phyloP scores from a whole-genome alignment of 768 basidiomycete genomes.

The Tylopilus subfusipes region DNA sequence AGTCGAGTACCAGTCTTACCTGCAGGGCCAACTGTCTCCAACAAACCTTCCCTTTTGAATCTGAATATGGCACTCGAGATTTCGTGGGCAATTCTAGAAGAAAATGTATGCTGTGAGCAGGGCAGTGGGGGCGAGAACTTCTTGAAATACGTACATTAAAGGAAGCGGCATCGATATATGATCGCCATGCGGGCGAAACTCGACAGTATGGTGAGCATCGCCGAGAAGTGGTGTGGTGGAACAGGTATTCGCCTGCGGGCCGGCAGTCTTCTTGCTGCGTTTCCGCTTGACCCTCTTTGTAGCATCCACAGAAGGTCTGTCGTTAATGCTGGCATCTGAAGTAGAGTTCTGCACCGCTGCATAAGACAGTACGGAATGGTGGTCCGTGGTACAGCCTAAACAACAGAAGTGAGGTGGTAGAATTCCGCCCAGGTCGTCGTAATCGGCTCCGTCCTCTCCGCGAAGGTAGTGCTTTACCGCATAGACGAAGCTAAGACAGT shows the following conservation, averaged over 20 bases:
- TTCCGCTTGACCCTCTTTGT: slow-evolving; percentile 70
- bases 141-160: slow-evolving; percentile 52
- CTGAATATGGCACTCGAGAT: slow-evolving; percentile 63
- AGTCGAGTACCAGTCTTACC: slow-evolving; percentile 38
- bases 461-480: slow-evolving; percentile 81
- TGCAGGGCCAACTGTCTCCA: slow-evolving; percentile 90
- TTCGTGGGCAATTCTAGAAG: slow-evolving; percentile 74
- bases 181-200: slow-evolving; percentile 57
- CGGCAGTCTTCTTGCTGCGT: slow-evolving; percentile 58
- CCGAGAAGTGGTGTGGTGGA: slow-evolving; percentile 62
- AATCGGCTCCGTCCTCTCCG: slow-evolving; percentile 72
- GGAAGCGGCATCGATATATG: slow-evolving; percentile 75
- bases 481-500: slow-evolving; percentile 66
- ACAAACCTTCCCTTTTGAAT: slow-evolving; percentile 74
- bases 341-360: slow-evolving; percentile 38
- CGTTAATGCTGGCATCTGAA: slow-evolving; percentile 23
- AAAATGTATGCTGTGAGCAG: not conserved
- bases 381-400: slow-evolving; percentile 37
- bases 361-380: slow-evolving; percentile 37
- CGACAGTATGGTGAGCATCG: slow-evolving; percentile 50
- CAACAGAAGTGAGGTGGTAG: slow-evolving; percentile 59
- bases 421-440: slow-evolving; percentile 63
- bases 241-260: slow-evolving; percentile 11
- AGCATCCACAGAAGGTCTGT: slow-evolving; percentile 39
- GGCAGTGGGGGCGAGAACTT: not conserved